Conservation (phyloP, 129 eudicot species). For the Ambrosia artemisiifolia region DNA sequence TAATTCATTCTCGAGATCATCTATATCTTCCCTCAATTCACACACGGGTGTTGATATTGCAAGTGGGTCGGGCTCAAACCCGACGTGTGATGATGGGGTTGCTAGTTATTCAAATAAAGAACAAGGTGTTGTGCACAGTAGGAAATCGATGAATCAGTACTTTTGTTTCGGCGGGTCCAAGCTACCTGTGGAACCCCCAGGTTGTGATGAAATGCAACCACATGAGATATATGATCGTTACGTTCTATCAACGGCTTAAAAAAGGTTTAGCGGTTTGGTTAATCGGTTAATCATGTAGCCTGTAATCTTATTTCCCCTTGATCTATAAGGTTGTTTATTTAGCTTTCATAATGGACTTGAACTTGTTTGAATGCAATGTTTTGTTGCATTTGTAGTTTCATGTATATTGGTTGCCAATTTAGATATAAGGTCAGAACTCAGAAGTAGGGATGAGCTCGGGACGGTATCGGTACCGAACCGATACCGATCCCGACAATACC, state of each 20-base stretch:
- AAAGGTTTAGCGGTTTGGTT: slow-evolving; percentile 8
- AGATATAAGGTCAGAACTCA: background rate
- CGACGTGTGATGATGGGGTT: slow-evolving; percentile 31
- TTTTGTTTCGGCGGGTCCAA: slow-evolving; percentile 62
- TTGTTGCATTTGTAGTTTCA: slow-evolving; percentile 17
- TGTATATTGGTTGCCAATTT: background rate
- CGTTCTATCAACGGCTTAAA: slow-evolving; percentile 56
- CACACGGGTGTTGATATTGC: slow-evolving; percentile 40
- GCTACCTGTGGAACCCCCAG: slow-evolving; percentile 19
- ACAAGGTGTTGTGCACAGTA: slow-evolving; percentile 36
- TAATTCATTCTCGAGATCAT: slow-evolving; percentile 50
- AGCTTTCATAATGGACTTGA: slow-evolving; percentile 14
- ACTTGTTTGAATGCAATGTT: slow-evolving; percentile 24
- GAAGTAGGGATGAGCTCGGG: no score
- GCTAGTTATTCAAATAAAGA: slow-evolving; percentile 24
- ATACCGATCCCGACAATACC: no score
- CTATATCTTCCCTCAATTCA: slow-evolving; percentile 54
- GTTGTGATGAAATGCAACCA: slow-evolving; percentile 28
- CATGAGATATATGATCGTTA: slow-evolving; percentile 49
- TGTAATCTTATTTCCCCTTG: background rate
- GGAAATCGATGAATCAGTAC: slow-evolving; percentile 54
- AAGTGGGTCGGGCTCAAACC: slow-evolving; percentile 44
- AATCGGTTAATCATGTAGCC: slow-evolving; percentile 11
- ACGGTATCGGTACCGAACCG: no score
- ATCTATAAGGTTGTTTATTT: slow-evolving; percentile 17